A percentile compares a stretch with the other conserved stretches of the same genome.
Conservation (phyloP, 2,329 filamentous ascomycete species). For the Aureobasidium sp. region DNA sequence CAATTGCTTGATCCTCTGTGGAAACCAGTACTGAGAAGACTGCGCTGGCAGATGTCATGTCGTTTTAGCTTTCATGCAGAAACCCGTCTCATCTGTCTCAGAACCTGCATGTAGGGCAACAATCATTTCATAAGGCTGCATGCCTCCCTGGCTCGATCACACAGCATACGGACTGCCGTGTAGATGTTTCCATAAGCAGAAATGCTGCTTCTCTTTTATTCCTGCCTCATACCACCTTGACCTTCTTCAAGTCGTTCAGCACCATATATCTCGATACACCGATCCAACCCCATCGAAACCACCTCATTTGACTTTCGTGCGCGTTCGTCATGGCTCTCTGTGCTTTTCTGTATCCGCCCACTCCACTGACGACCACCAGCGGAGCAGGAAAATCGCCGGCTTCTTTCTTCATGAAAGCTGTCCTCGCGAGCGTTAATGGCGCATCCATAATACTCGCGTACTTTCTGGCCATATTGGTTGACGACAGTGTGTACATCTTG, state of each 20-base stretch:
- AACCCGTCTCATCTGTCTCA: background rate
- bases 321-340: slow-evolving; percentile 83
- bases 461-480: slow-evolving; percentile 68
- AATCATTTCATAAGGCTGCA: slow-evolving; percentile 7
- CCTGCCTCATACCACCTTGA: slow-evolving; percentile 35
- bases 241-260: slow-evolving; percentile 73
- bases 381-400: slow-evolving; percentile 48
- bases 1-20: background rate
- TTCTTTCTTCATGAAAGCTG: slow-evolving; percentile 40
- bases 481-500: slow-evolving; percentile 76
- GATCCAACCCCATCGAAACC: slow-evolving; percentile 98
- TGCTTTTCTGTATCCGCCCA: slow-evolving; percentile 58
- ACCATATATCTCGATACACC: slow-evolving; percentile 87
- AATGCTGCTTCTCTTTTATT: background rate
- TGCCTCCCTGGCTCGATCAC: background rate
- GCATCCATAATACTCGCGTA: slow-evolving; percentile 73
- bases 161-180: slow-evolving; percentile 1
- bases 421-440: slow-evolving; percentile 57
- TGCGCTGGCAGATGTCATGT: background rate
- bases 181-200: slow-evolving; percentile 1
- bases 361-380: slow-evolving; percentile 65
- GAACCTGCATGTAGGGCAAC: background rate
- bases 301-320: slow-evolving; percentile 94
- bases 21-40: no score
- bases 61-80: background rate